Conservation (phyloP, 2,329 filamentous ascomycete species). For the Fusarium ambrosium region DNA sequence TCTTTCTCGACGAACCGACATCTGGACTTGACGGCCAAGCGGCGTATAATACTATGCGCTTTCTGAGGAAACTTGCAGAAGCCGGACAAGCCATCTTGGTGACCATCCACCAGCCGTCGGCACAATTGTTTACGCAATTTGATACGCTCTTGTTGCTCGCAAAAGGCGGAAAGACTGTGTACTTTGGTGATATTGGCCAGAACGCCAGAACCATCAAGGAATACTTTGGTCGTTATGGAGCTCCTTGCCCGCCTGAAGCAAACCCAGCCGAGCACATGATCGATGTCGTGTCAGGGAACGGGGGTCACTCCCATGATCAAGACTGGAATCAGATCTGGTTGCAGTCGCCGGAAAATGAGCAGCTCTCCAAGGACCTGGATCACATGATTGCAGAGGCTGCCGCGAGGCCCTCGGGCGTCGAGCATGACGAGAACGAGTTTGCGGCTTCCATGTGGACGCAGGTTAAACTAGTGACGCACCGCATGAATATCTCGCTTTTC, state of each 20-base stretch:
- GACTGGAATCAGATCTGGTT: not conserved
- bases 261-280: not conserved
- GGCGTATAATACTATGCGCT: not conserved
- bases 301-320: not conserved
- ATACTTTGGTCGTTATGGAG: not conserved
- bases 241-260: not conserved
- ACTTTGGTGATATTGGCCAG: constrained; percentile 57
- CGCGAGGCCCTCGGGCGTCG: not conserved
- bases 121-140: constrained; percentile 72
- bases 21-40: not conserved
- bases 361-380: not conserved
- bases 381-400: not conserved
- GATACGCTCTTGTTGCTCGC: constrained; percentile 72
- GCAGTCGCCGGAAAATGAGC: not conserved
- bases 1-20: not conserved
- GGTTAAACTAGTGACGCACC: not conserved
- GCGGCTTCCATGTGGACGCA: not conserved
- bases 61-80: constrained; percentile 70
- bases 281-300: not conserved
- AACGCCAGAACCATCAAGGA: not conserved
- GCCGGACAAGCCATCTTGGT: constrained; percentile 74
- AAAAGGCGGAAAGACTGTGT: constrained; percentile 71
- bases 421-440: not conserved
- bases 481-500: not conserved
- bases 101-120: constrained; percentile 76